Conservation (phyloP, 768 basidiomycete genomes). For the Mycena floridula region DNA sequence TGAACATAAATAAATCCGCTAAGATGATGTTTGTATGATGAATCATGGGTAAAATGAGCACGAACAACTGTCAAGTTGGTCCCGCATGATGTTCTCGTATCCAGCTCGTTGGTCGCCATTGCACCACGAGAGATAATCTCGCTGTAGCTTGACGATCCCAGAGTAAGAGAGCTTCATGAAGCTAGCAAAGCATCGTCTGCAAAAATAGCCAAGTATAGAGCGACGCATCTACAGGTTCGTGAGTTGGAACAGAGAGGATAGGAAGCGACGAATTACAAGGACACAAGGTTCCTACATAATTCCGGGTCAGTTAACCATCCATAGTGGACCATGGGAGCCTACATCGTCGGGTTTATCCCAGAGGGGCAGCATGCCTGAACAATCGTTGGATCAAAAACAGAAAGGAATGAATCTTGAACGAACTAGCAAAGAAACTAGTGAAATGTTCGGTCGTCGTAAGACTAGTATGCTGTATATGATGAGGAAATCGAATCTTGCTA, state of each 20-base stretch:
- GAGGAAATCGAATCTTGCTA: neutral
- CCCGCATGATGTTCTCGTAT: conserved; percentile 45
- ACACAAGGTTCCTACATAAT: no score
- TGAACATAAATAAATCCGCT: conserved; percentile 51
- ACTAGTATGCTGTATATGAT: neutral
- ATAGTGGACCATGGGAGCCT: no score
- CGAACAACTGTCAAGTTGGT: conserved; percentile 42
- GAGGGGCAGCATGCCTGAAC: no score
- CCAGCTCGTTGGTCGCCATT: conserved; percentile 39
- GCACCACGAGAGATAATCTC: conserved; percentile 64
- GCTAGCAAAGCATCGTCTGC: conserved; percentile 67
- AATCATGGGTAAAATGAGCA: conserved; percentile 1
- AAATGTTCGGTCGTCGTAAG: neutral
- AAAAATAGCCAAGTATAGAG: conserved; percentile 78
- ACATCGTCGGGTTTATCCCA: no score
- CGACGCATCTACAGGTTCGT: conserved; percentile 76
- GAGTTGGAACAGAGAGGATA: no score
- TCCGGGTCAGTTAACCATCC: no score
- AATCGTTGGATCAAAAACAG: no score
- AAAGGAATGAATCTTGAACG: neutral
- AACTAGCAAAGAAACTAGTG: neutral
- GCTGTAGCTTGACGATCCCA: conserved; percentile 59
- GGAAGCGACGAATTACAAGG: no score
- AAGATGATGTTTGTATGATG: neutral
- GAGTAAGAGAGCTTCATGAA: conserved; percentile 74